Evolutionary conservation across 768 basidiomycete species (phyloP), one percentile per base, ranked within the genome.

Genomic region (Tulasnella sp.): DNA sequence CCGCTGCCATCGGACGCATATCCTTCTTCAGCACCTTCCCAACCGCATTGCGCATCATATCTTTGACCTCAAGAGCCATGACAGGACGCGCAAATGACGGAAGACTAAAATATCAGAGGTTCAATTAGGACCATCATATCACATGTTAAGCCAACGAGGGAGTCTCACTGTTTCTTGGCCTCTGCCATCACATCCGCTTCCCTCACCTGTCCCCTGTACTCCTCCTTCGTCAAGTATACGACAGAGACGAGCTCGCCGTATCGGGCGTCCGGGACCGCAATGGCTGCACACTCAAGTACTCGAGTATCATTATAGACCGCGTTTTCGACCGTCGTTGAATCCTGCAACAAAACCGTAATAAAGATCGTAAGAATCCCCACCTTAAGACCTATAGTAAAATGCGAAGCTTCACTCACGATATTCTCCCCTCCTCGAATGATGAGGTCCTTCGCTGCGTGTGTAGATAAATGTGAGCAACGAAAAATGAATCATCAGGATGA

Each of bases 351-450:
- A n/a, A n/a, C n/a, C n/a, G n/a, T n/a, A n/a, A n/a, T n/a, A n/a
- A n/a, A n/a, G n/a, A n/a, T n/a, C n/a, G n/a, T n/a, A n/a, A n/a
- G n/a, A n/a, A n/a, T n/a, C n/a, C n/a, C n/a, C n/a, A n/a, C n/a
- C n/a, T n/a, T n/a, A n/a, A n/a, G n/a, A n/a, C n/a, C n/a, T n/a
- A n/a, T n/a, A n/a, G n/a, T n/a, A n/a, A n/a, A n/a, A n/a, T n/a
- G n/a, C n/a, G n/a, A n/a, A n/a, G n/a, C n/a, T n/a, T 15, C 34
- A 7, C 80, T 67, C 63, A 80, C 81, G 58, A 84, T 78, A 65
- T 83, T 83, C 70, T 84, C 82, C 49, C 82, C 82, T 26, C 81
- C 67, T 29, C 80, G 74, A 61, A 82, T 80, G 51, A 83, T 83
- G 56, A 83, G 75, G 65, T 83, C 82, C 69, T 83, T 82, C 24